Evolutionary conservation across 768 basidiomycete species (phyloP), one percentile per base, ranked within the genome.

Genomic region (Lenzites betulinus): DNA sequence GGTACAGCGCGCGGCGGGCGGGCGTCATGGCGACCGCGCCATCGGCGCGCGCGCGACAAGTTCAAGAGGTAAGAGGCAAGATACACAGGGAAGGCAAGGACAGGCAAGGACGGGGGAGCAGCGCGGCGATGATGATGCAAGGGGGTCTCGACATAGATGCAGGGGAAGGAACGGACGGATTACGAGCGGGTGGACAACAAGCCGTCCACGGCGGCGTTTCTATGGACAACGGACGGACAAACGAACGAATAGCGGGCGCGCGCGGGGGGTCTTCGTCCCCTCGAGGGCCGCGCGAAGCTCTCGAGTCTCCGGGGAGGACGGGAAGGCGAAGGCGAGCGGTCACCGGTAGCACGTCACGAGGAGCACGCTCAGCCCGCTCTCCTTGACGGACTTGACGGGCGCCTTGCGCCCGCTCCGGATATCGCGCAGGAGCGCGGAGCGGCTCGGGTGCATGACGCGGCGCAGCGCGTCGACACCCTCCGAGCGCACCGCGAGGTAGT

Each of bases 401-500:
- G 79, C 79, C 16, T 64, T 70, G 28, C 72, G 82, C 72, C 75
- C 77, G 66, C 78, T 80, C 30, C 70, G 63, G 33, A 63, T 51
- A 61, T 85, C 82, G 68, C 80, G 84, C 56, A 88, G 81, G 53
- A 92, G 78, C 0, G 88, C 83, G 18, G 56, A 80, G 64, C 80
- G 80, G 72, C 74, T 88, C 5, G 87, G 83, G 62, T 87, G 83
- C 80, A 92, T 78, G 57, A 86, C 80, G 42, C 75, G 65, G 56
- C 77, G 84, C 35, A 92, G 76, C 25, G 85, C 88, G 6, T 77
- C 79, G 30, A 82, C 83, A 0, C 89, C 89, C 67, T 86, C 79
- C 54, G 75, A 77, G 39, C 91, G 86, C 33, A 81, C 81, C 18
- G 82, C 82, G 58, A 91, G 77, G 70, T 92, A 92, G 60, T 92